Evolutionary conservation across 345 rosid genomes (phyloP).

Genomic region (Toxicodendron radicans): DNA sequence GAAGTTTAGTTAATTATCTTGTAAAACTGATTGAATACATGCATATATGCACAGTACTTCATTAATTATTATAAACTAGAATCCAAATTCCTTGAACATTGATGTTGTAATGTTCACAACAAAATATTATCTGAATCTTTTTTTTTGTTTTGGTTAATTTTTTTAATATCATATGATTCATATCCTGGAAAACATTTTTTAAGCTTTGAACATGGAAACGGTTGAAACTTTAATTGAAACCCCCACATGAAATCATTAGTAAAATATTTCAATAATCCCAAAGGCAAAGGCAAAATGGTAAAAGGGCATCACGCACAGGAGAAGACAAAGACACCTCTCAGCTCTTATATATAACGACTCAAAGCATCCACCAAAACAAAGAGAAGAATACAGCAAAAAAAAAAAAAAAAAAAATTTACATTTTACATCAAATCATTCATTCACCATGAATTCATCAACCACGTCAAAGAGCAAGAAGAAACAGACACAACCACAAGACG

Average conservation of each 20-base stretch:
- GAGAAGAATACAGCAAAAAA: background rate
- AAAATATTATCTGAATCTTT: background rate
- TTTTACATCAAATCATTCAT: background rate
- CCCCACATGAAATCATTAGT: constrained; percentile 21
- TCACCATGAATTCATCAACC: constrained; percentile 48
- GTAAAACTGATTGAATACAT: background rate
- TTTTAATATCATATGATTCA: background rate
- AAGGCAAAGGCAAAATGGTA: constrained; percentile 3
- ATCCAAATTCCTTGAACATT: background rate
- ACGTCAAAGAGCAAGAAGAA: constrained; percentile 55
- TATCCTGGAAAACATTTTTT: background rate
- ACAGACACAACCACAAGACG: constrained; percentile 37
- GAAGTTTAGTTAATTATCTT: too few species aligned
- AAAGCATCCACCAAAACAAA: background rate
- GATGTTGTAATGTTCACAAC: background rate
- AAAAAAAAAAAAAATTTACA: background rate
- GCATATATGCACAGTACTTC: background rate
- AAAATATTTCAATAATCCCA: background rate
- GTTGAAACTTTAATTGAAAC: background rate
- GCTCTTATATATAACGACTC: background rate
- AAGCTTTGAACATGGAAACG: background rate
- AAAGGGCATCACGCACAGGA: background rate
- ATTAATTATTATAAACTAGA: background rate
- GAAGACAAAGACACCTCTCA: background rate
- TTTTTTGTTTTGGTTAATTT: background rate